These are phyloP conservation scores for Pleurostoma richardsiae DNA, from an alignment of 2,329 filamentous ascomycete genomes.

Conservation along the genomic window DNA sequence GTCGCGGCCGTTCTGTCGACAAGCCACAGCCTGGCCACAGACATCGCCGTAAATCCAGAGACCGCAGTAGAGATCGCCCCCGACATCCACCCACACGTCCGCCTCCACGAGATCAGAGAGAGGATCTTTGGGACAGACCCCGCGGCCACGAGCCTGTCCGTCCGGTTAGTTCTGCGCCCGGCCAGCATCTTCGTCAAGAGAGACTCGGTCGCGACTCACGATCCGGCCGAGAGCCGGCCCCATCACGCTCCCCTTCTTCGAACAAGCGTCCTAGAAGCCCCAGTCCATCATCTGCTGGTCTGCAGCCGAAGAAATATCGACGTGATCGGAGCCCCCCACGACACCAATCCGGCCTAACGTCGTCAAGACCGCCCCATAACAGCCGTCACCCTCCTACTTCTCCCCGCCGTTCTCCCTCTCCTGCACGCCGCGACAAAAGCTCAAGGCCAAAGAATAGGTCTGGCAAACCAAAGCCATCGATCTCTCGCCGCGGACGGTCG, in stretches of 20 bases:
- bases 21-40: conserved; percentile 25
- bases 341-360: too few species aligned
- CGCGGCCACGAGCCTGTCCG: conserved; percentile 30
- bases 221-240: conserved; percentile 8
- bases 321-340: conserved; percentile 6
- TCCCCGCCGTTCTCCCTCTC: conserved; percentile 14
- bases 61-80: conserved; percentile 28
- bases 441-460: conserved; percentile 14
- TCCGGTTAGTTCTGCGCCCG: conserved; percentile 15
- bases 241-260: conserved; percentile 16
- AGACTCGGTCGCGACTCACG: conserved; percentile 4
- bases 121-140: conserved; percentile 26
- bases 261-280: conserved; percentile 21
- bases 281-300: conserved; percentile 13
- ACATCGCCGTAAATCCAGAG: conserved; percentile 30
- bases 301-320: conserved; percentile 10
- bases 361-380: too few species aligned
- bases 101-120: conserved; percentile 14
- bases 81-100: conserved; percentile 14
- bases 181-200: conserved; percentile 6
- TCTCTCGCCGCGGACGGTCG: conserved; percentile 16
- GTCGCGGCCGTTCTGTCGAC: conserved; percentile 24
- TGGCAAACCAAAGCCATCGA: conserved; percentile 12
- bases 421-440: conserved; percentile 15
- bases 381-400: conserved; percentile 7